Evolutionary conservation across 306 rosid species (phyloP).

Genomic region (Purshia tridentata): DNA sequence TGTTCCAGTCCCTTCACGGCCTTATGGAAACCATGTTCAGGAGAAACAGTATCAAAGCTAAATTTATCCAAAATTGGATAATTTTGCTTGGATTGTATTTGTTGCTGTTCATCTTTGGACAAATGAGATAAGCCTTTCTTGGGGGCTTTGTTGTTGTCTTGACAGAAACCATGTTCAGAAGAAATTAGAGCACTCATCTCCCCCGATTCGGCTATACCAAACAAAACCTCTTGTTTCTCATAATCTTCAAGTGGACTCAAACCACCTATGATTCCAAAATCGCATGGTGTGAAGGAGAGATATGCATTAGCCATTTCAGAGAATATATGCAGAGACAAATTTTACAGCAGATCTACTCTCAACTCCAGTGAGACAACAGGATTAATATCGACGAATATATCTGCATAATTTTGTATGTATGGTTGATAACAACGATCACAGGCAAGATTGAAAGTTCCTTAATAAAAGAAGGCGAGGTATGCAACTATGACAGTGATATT

Average conservation of each 20-base stretch:
- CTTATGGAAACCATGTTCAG: slow-evolving; percentile 6
- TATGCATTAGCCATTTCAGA: slow-evolving; percentile 32
- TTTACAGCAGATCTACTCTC: neutral
- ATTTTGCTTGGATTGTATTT: slow-evolving; percentile 26
- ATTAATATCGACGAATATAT: neutral
- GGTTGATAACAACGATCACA: slow-evolving; percentile 19
- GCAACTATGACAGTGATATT: slow-evolving; percentile 36
- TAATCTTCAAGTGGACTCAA: slow-evolving; percentile 27
- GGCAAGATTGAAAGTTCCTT: neutral
- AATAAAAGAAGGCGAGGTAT: slow-evolving; percentile 1
- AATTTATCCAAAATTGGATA: slow-evolving; percentile 33
- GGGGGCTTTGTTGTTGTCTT: slow-evolving; percentile 8
- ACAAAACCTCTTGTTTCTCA: slow-evolving; percentile 24
- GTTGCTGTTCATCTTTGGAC: slow-evolving; percentile 30
- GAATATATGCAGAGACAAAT: neutral
- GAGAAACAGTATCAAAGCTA: slow-evolving; percentile 26
- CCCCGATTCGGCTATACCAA: slow-evolving; percentile 26
- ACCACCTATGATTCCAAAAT: slow-evolving; percentile 34
- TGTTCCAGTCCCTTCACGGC: slow-evolving; percentile 12
- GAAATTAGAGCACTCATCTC: slow-evolving; percentile 18
- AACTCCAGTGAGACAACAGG: neutral
- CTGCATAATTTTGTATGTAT: neutral
- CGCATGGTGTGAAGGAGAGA: slow-evolving; percentile 37
- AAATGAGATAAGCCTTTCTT: slow-evolving; percentile 17
- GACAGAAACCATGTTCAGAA: slow-evolving; percentile 8